A percentile compares a stretch with the other conserved stretches of the same genome.
These are phyloP conservation scores for Pulveroboletus sp. DNA, from an alignment of 768 basidiomycete species.

Conservation along the genomic window DNA sequence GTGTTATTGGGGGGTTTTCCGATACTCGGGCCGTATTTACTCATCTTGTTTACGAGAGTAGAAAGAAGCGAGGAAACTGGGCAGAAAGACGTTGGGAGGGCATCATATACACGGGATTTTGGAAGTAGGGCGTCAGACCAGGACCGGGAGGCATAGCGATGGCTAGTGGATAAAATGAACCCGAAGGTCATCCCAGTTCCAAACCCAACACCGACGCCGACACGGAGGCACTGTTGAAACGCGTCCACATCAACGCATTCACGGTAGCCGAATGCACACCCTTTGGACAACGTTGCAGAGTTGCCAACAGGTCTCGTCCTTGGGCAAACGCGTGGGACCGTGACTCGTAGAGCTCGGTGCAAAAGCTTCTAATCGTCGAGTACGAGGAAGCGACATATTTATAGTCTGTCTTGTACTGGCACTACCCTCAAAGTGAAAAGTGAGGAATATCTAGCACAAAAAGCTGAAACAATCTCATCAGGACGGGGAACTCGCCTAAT, in stretches of 20 bases:
- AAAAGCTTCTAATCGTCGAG: too few relatives aligned
- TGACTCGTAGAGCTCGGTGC: too few relatives aligned
- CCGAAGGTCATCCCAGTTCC: too few relatives aligned
- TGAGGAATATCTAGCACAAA: conserved; percentile 15
- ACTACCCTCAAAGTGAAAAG: neutral
- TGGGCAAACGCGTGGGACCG: conserved; percentile 44
- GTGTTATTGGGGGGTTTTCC: too few relatives aligned
- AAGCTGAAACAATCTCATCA: neutral
- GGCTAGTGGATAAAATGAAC: too few relatives aligned
- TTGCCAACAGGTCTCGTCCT: conserved; percentile 63
- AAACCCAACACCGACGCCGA: neutral
- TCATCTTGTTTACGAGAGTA: too few relatives aligned
- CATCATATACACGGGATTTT: neutral
- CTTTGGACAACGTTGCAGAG: conserved; percentile 62
- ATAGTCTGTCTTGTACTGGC: neutral
- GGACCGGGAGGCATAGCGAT: too few relatives aligned
- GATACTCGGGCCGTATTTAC: too few relatives aligned
- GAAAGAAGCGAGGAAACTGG: too few relatives aligned
- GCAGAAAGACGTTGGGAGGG: too few relatives aligned
- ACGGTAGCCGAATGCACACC: conserved; percentile 72
- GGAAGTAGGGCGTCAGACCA: neutral
- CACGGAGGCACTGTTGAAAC: conserved; percentile 40
- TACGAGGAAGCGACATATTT: neutral
- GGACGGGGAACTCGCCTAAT: neutral
- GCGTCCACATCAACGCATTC: conserved; percentile 66